These are phyloP conservation scores for Cryptosporidium meleagridis DNA, from an alignment of 169 alveolate genomes.

Conservation along the genomic window DNA sequence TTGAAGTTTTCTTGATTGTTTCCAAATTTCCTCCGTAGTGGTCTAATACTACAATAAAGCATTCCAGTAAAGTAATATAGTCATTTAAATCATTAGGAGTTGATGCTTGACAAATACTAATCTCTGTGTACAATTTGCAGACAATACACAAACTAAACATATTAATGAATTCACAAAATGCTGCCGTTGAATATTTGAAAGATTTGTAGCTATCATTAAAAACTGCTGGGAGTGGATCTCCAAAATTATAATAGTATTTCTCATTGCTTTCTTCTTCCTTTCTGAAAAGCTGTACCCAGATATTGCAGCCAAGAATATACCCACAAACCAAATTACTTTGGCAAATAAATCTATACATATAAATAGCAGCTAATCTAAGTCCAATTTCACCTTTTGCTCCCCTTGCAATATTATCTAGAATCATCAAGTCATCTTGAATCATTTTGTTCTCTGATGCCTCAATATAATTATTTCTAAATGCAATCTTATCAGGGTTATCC, in stretches of 20 bases:
- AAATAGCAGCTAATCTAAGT: conserved; percentile 24
- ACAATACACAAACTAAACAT: conserved; percentile 42
- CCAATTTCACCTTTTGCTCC: conserved; percentile 24
- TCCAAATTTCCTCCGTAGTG: conserved; percentile 41
- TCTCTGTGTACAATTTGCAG: conserved; percentile 42
- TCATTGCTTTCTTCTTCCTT: neutral
- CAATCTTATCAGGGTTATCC: conserved; percentile 27
- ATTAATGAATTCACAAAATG: conserved; percentile 40
- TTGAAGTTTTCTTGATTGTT: conserved; percentile 18
- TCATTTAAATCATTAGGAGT: conserved; percentile 13
- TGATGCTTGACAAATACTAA: conserved; percentile 15
- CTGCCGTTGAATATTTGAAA: conserved; percentile 28
- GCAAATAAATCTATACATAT: conserved; percentile 24
- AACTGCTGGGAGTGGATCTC: neutral
- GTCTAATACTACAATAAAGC: conserved; percentile 1
- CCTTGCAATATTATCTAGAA: conserved; percentile 8
- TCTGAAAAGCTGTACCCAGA: conserved; percentile 35
- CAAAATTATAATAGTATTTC: neutral
- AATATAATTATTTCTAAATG: conserved; percentile 11
- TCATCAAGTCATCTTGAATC: conserved; percentile 26
- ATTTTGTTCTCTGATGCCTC: conserved; percentile 2
- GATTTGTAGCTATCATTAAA: conserved; percentile 45
- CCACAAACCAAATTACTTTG: conserved; percentile 25
- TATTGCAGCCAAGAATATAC: conserved; percentile 11
- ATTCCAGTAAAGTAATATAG: conserved; percentile 24